Percentiles rank a stretch among this genome's conserved stretches.
phyloP scores from a whole-genome alignment of 129 eudicot species.

The Artemisia argyi region DNA sequence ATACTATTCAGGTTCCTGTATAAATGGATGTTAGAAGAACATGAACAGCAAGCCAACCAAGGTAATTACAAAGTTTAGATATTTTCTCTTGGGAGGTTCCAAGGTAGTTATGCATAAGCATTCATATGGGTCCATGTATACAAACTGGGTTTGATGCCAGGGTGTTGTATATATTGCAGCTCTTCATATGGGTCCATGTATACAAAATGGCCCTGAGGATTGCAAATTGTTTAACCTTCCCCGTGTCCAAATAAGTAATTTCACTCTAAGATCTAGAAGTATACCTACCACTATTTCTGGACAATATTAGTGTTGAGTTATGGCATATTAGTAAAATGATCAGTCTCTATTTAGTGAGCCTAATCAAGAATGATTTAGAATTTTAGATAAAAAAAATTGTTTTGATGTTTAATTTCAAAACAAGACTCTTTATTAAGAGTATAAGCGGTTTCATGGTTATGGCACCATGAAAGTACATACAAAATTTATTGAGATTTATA shows the following conservation, averaged over 20 bases:
- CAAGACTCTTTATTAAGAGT: neutral
- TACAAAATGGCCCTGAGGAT: neutral
- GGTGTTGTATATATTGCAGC: neutral
- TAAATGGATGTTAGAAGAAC: constrained; percentile 16
- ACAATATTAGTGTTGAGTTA: neutral
- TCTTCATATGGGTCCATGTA: neutral
- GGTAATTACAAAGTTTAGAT: constrained; percentile 13
- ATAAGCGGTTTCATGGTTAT: neutral
- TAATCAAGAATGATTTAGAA: neutral
- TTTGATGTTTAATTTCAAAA: neutral
- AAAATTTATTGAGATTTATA: neutral
- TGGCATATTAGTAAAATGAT: neutral
- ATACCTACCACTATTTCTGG: neutral
- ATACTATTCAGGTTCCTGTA: constrained; percentile 32
- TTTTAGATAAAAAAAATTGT: neutral
- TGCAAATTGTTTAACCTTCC: neutral
- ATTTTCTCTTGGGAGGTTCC: constrained; percentile 16
- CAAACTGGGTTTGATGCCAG: too few relatives aligned
- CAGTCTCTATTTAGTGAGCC: neutral
- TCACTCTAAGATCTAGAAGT: neutral
- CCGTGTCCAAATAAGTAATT: neutral
- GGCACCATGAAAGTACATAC: neutral
- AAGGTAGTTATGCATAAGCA: constrained; percentile 20
- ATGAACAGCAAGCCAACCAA: constrained; percentile 1
- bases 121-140: neutral